A percentile compares a stretch with the other conserved stretches of the same genome.
phyloP scores from a whole-genome alignment of 2,329 filamentous ascomycete species.

The Truncatella angustata region DNA sequence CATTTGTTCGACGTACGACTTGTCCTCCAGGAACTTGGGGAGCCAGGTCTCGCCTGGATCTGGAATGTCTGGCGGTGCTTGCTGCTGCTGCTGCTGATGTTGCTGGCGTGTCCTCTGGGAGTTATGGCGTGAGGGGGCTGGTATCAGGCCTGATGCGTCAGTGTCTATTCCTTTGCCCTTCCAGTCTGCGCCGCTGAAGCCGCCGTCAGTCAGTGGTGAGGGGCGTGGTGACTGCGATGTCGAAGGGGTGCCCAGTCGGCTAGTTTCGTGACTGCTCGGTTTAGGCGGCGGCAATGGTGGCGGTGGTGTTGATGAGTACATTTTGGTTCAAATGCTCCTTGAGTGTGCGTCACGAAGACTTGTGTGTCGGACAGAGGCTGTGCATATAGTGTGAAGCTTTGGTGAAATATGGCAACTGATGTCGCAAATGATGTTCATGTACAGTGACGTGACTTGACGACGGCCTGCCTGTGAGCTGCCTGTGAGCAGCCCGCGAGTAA shows the following conservation, averaged over 20 bases:
- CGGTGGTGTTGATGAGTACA: conserved; percentile 45
- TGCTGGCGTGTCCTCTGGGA: conserved; percentile 16
- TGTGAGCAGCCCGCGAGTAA: too few species aligned
- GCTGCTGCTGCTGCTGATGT: conserved; percentile 27
- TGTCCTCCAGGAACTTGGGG: conserved; percentile 72
- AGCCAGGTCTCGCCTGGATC: conserved; percentile 75
- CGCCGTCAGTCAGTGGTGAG: conserved; percentile 32
- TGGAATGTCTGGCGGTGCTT: conserved; percentile 37
- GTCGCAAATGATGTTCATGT: too few species aligned
- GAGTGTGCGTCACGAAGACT: too few species aligned
- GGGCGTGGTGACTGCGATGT: conserved; percentile 43
- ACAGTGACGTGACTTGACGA: too few species aligned
- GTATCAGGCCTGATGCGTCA: conserved; percentile 30
- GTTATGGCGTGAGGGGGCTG: conserved; percentile 17
- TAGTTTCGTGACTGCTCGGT: conserved; percentile 66
- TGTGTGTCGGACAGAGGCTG: neutral
- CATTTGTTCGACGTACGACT: conserved; percentile 57
- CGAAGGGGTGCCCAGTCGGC: conserved; percentile 64
- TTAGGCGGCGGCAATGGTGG: conserved; percentile 73
- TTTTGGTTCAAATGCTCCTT: conserved; percentile 8
- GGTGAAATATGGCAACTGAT: too few species aligned
- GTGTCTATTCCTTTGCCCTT: conserved; percentile 20
- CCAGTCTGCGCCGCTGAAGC: conserved; percentile 20
- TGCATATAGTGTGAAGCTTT: neutral
- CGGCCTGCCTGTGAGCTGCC: too few species aligned